Evolutionary conservation across 2,329 filamentous ascomycete species (phyloP).

Genomic region (Cordyceps tenuipes): DNA sequence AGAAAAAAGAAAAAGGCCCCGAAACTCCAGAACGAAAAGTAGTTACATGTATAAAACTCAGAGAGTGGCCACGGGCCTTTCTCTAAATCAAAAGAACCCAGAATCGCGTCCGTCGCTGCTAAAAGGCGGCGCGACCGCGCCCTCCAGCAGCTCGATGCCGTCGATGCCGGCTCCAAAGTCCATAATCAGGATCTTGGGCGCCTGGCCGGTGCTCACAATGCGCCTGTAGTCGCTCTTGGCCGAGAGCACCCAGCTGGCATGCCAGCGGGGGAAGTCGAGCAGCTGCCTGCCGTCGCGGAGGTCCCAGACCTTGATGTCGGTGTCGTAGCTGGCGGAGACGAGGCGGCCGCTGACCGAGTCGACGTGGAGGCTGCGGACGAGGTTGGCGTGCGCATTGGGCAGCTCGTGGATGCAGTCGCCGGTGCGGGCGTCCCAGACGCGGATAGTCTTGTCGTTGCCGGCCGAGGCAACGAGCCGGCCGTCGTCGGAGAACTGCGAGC

Average conservation of each 20-base stretch:
- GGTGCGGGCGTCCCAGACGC: conserved; percentile 90
- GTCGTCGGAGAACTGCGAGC: conserved; percentile 92
- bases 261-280: conserved; percentile 88
- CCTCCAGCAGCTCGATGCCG: conserved; percentile 52
- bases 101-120: neutral
- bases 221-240: conserved; percentile 93
- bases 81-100: neutral
- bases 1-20: neutral
- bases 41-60: neutral
- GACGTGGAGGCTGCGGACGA: conserved; percentile 85
- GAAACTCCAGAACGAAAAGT: neutral
- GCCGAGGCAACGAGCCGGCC: conserved; percentile 89
- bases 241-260: conserved; percentile 90
- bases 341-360: conserved; percentile 80
- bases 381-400: conserved; percentile 69
- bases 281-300: conserved; percentile 70
- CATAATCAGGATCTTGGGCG: conserved; percentile 84
- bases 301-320: conserved; percentile 91
- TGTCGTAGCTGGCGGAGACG: conserved; percentile 88
- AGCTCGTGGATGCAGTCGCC: conserved; percentile 76
- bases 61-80: neutral
- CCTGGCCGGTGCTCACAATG: conserved; percentile 91
- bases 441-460: conserved; percentile 91
- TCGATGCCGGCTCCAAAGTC: conserved; percentile 68
- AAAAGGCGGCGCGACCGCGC: conserved; percentile 14